phyloP scores from a whole-genome alignment of 805 yeast species.

The Ogataea dorogensis region DNA sequence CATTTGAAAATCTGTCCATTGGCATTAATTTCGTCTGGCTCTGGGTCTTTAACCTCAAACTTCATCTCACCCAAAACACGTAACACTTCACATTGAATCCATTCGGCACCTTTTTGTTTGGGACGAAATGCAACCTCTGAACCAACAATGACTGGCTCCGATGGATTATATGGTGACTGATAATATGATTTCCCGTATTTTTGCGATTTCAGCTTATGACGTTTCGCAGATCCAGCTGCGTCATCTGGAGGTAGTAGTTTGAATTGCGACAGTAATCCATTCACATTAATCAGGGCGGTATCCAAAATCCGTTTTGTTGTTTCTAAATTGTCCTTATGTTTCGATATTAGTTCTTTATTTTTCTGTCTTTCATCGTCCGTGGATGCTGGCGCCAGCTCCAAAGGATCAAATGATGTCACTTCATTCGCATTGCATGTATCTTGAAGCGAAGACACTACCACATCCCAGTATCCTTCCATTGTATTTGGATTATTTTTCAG shows the following conservation, averaged over 20 bases:
- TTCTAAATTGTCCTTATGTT: constrained; percentile 58
- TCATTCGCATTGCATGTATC: constrained; percentile 66
- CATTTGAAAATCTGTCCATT: constrained; percentile 86
- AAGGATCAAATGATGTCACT: constrained; percentile 46
- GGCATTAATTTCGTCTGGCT: constrained; percentile 90
- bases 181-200: constrained; percentile 31
- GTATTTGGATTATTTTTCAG: not conserved
- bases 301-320: constrained; percentile 46
- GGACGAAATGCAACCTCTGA: constrained; percentile 88
- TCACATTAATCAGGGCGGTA: constrained; percentile 45
- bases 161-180: constrained; percentile 58
- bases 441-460: constrained; percentile 62
- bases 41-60: constrained; percentile 95
- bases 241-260: constrained; percentile 7
- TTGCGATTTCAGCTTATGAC: constrained; percentile 13
- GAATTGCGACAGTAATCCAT: constrained; percentile 39
- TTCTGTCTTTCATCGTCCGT: constrained; percentile 32
- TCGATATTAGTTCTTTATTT: constrained; percentile 37
- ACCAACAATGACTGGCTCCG: constrained; percentile 58
- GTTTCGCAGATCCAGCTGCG: constrained; percentile 13
- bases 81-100: constrained; percentile 94
- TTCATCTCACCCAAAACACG: constrained; percentile 47
- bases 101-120: constrained; percentile 71
- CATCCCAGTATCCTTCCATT: constrained; percentile 68
- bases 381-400: constrained; percentile 32